Base-by-base conservation (phyloP, 2,329 filamentous ascomycete genomes). In the Colletotrichum musae region DNA sequence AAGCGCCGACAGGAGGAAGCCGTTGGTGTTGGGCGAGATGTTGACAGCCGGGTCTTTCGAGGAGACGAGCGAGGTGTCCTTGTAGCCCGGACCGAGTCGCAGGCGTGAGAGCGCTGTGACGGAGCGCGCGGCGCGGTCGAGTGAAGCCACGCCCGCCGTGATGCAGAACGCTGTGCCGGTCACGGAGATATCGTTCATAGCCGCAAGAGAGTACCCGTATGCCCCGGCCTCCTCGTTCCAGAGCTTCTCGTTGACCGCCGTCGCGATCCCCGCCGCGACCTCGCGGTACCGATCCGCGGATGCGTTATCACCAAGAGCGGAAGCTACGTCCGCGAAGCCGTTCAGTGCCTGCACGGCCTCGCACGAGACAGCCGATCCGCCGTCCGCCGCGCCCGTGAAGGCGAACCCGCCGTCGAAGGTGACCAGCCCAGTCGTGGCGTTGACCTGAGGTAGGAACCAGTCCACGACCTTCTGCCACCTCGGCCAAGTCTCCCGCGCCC, bases 11-110 rank as follows among this genome's bases (percentile, higher is more conserved):
- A 85, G 77, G 2, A 85, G 74, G 70, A 85, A 84, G 2, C 82
- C 81, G 13, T 78, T 81, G 26, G 82, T 85, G 72, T 85, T 85
- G 12, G 85, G 83, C 3, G 82, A 84, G 41, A 84, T 80, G 58
- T 77, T 80, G 70, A 76, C 76, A 43, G 77, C 77, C 60, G 1
- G 83, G 80, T 52, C 58, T n/a, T 65, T 43, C 12, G 69, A 48
- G 2, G 65, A 63, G 1, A 66, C 64, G 1, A 36, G 60, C 4
- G 73, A 72, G 36, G 32, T 43, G 59, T 75, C 73, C 32, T 69
- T 72, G 66, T 73, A 75, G 1, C 74, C 74, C 2, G 71, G 70
- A 2, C 53, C 51, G 1, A 74, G 70, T 32, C 16, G 36, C 4
- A 75, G 50, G 2, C n/a, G 13, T 5, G 62, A 57, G 1, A 73